These are phyloP conservation scores for Trichosporon sp. DNA, from an alignment of 1,284 basidiomycete species.

Conservation along the genomic window DNA sequence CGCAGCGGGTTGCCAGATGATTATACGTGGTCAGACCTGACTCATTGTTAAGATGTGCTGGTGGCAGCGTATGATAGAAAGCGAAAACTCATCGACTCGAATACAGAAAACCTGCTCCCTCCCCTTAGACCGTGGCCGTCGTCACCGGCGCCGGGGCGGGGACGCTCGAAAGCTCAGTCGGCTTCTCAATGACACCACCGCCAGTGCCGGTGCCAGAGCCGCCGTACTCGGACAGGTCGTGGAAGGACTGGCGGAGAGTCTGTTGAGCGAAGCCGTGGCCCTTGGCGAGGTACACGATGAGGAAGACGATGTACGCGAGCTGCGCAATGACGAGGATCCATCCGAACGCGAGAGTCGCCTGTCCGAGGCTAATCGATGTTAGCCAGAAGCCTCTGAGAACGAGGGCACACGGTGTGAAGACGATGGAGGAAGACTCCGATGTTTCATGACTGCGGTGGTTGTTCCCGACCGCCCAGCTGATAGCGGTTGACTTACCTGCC, in stretches of 20 bases:
- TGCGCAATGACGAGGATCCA: constrained; percentile 17
- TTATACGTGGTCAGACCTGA: background rate
- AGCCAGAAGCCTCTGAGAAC: background rate
- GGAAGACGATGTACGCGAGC: constrained; percentile 5
- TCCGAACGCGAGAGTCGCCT: constrained; percentile 6
- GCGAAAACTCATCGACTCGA: constrained; percentile 1
- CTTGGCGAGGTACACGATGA: background rate
- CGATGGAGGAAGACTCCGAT: background rate
- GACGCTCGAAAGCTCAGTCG: constrained; percentile 14
- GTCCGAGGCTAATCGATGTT: background rate
- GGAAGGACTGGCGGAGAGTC: constrained; percentile 7
- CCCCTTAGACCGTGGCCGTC: background rate
- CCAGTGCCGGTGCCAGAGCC: background rate
- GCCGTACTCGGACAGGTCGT: constrained; percentile 13
- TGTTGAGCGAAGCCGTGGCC: background rate
- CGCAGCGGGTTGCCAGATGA: background rate
- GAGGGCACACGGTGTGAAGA: background rate
- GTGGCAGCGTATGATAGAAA: background rate
- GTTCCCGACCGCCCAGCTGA: too few species aligned
- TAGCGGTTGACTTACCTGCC: background rate
- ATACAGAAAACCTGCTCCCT: background rate
- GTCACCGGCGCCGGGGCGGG: constrained; percentile 4
- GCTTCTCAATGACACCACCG: constrained; percentile 4
- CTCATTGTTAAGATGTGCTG: background rate
- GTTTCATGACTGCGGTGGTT: too few species aligned